Base-by-base conservation (phyloP, 2,329 filamentous ascomycete genomes). In the Lasiodiplodia sp. region DNA sequence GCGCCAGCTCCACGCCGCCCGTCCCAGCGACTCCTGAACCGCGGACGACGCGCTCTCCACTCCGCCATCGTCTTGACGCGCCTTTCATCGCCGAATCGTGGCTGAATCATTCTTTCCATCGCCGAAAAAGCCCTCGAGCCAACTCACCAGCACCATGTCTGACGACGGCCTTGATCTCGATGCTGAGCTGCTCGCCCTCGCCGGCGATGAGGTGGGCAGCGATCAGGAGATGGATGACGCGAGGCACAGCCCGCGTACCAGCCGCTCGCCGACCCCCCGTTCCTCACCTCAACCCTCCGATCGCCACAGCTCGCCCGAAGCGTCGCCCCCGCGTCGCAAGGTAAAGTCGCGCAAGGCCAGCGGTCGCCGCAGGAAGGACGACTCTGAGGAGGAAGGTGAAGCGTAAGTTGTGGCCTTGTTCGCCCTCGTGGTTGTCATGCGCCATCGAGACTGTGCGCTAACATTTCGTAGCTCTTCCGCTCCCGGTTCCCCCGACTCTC, bases 181-280 rank as follows among this genome's bases (percentile, higher is more conserved):
- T 78, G 94, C 95, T 75, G 95, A 97, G 83, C 90, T 98, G 72
- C 91, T 98, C 72, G 94, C 93, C 76, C 90, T 98, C 72, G 96
- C 94, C 67, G 96, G 93, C 75, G 93, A 92, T 73, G 67, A 57
- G 51, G 52, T 62, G 10, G 67, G 60, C 40, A 56, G 91, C 85
- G 74, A 85, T 83, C 63, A 84, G 85, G 67, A 68, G 71, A 84
- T 86, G 71, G 85, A 87, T 72, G 78, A 81, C 67, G 74, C 77
- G 40, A 72, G 73, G 31, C 73, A 75, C 77, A 80, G 71, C 87
- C 88, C 69, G 87, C 76, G 83, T 84, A 80, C 83, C 74, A 85
- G 87, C 79, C 82, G 88, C 75, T 83, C 85, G 72, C 85, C 82
- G 47, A 87, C 88, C 57, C 84, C 84, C 64, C 74, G 73, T 34